Percentiles rank a stretch among this genome's conserved stretches.
phyloP scores from a whole-genome alignment of 208 protist species.

The Crithidia sp. region DNA sequence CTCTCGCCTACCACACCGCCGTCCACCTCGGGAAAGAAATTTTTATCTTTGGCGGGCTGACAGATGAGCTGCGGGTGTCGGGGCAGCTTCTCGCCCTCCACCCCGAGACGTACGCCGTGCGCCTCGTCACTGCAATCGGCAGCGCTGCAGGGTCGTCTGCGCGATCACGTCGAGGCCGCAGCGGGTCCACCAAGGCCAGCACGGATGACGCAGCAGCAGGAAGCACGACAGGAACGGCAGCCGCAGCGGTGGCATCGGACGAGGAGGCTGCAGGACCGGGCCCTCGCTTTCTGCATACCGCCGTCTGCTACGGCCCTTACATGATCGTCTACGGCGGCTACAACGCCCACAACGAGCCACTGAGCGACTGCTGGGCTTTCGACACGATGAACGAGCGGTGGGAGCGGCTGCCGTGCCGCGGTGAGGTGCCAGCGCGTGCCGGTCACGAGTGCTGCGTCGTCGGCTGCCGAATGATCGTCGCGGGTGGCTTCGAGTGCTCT shows the following conservation, averaged over 20 bases:
- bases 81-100: slow-evolving; percentile 75
- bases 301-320: slow-evolving; percentile 78
- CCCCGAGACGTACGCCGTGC: slow-evolving; percentile 59
- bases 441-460: slow-evolving; percentile 75
- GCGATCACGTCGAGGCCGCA: slow-evolving; percentile 4
- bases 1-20: slow-evolving; percentile 77
- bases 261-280: slow-evolving; percentile 11
- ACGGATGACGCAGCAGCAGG: background rate
- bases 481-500: slow-evolving; percentile 70
- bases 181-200: background rate
- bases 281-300: slow-evolving; percentile 76
- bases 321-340: slow-evolving; percentile 88
- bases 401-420: slow-evolving; percentile 61
- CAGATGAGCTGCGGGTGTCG: slow-evolving; percentile 63
- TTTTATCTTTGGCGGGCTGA: slow-evolving; percentile 87
- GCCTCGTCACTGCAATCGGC: slow-evolving; percentile 29
- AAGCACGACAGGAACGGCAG: background rate
- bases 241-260: background rate
- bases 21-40: slow-evolving; percentile 58
- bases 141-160: background rate
- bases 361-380: slow-evolving; percentile 81
- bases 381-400: slow-evolving; percentile 81
- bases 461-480: slow-evolving; percentile 74
- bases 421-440: slow-evolving; percentile 40
- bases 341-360: slow-evolving; percentile 67